Percentiles rank a stretch among this genome's conserved stretches.
These are phyloP conservation scores for Lasiosphaeria ovina DNA, from an alignment of 495 filamentous ascomycete species.

Conservation along the genomic window DNA sequence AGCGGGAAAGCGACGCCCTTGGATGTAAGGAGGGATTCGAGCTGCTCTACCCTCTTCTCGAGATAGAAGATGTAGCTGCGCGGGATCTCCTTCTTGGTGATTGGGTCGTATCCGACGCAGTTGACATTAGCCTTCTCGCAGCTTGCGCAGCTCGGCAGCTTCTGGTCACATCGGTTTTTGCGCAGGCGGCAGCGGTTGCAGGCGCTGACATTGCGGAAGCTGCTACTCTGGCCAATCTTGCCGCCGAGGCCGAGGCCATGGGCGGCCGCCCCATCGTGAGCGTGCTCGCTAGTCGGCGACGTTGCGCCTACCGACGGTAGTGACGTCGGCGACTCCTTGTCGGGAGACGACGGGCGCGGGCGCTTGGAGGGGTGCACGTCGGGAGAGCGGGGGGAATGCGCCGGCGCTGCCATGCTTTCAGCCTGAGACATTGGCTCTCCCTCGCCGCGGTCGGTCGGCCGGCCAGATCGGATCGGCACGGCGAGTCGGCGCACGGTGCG, in stretches of 20 bases:
- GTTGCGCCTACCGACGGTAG: slow-evolving; percentile 28
- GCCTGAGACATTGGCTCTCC: slow-evolving; percentile 20
- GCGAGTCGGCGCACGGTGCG: background rate
- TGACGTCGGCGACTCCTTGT: slow-evolving; percentile 45
- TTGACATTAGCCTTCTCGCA: slow-evolving; percentile 87
- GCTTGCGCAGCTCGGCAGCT: slow-evolving; percentile 80
- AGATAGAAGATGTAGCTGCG: slow-evolving; percentile 93
- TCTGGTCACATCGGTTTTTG: slow-evolving; percentile 94
- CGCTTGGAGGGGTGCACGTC: slow-evolving; percentile 48
- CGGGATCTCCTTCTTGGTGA: slow-evolving; percentile 91
- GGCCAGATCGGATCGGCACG: background rate
- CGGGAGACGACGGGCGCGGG: slow-evolving; percentile 48
- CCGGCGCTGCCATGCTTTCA: slow-evolving; percentile 33
- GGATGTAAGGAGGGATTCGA: slow-evolving; percentile 72
- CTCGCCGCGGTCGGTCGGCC: background rate
- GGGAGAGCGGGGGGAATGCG: slow-evolving; percentile 41
- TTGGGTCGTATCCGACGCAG: slow-evolving; percentile 93
- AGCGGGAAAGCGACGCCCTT: slow-evolving; percentile 71
- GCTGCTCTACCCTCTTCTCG: slow-evolving; percentile 77
- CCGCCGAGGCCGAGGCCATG: slow-evolving; percentile 15
- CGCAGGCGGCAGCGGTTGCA: slow-evolving; percentile 89
- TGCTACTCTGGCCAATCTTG: slow-evolving; percentile 51
- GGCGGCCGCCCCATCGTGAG: slow-evolving; percentile 26
- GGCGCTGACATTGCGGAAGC: slow-evolving; percentile 90
- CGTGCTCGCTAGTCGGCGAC: slow-evolving; percentile 37